These are phyloP conservation scores for Knufia petricola DNA, from an alignment of 2,329 filamentous ascomycete genomes.

Conservation along the genomic window DNA sequence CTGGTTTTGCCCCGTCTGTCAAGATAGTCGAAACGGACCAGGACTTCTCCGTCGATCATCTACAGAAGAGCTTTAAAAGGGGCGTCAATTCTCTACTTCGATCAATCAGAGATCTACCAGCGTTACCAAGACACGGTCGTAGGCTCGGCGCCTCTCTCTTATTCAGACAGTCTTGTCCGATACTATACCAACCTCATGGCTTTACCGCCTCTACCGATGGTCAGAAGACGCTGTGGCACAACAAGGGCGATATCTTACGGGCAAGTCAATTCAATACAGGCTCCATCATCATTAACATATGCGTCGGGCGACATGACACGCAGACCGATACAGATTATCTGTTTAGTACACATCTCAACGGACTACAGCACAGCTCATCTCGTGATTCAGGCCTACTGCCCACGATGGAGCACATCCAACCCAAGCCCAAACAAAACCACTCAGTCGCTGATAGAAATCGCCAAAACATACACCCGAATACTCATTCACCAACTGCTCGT, in stretches of 20 bases:
- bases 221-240: constrained; percentile 8
- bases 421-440: constrained; percentile 10
- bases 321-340: constrained; percentile 9
- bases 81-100: constrained; percentile 35
- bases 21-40: constrained; percentile 25
- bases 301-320: not conserved
- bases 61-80: constrained; percentile 33
- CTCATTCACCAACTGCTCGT: not conserved
- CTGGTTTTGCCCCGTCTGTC: constrained; percentile 23
- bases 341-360: constrained; percentile 17
- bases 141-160: constrained; percentile 37
- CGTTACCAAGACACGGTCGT: constrained; percentile 35
- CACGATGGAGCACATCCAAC: constrained; percentile 11
- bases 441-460: not conserved
- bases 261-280: constrained; percentile 11
- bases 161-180: constrained; percentile 34
- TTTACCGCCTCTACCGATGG: constrained; percentile 14
- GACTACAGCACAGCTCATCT: constrained; percentile 20
- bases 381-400: constrained; percentile 14
- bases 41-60: constrained; percentile 27
- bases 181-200: constrained; percentile 30
- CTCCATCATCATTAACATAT: not conserved
- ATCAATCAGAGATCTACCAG: constrained; percentile 31
- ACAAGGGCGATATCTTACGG: not conserved
- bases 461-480: not conserved